Evolutionary conservation across 805 yeast species (phyloP), one percentile per base, ranked within the genome.

Genomic region (Yarrowia yakushimensis): DNA sequence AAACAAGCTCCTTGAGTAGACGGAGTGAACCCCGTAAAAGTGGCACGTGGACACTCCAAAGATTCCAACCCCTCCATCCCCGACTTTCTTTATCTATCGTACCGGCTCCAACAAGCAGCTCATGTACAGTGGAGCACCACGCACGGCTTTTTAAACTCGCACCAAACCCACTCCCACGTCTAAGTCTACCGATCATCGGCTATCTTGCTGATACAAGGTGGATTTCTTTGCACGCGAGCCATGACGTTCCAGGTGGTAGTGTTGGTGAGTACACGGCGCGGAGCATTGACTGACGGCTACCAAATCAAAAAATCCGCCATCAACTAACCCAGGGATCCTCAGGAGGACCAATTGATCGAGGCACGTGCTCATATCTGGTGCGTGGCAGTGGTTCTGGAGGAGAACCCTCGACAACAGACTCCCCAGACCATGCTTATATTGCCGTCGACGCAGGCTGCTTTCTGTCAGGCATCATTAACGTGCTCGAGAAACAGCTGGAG

Each of bases 381-480:
- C 87, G 90, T 0, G 68, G 68, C 6, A 63, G 79, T 2, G 37
- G 20, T 17, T n/a, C n/a, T n/a, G n/a, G n/a, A n/a, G n/a, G n/a
- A n/a, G n/a, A n/a, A n/a, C n/a, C n/a, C n/a, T n/a, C n/a, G n/a
- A n/a, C n/a, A n/a, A n/a, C n/a, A n/a, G n/a, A n/a, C n/a, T n/a
- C n/a, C n/a, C n/a, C n/a, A n/a, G n/a, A n/a, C n/a, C n/a, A n/a
- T n/a, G 27, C 66, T 75, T 67, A 87, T 8, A 64, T 90, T 1
- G 82, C 86, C 48, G 72, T 91, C 11, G 97, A 91, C 70, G 96
- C 90, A 0, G 97, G 97, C 0, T 77, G 87, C 1, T 92, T 96
- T 0, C 66, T 87, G 18, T 75, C 83, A 1, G 81, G 81, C 43
- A 71, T 90, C 8, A 70, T 81, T 1, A 83, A 83, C 12, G 72